phyloP scores from a whole-genome alignment of 306 rosid genomes.

The Trichosanthes truncata region DNA sequence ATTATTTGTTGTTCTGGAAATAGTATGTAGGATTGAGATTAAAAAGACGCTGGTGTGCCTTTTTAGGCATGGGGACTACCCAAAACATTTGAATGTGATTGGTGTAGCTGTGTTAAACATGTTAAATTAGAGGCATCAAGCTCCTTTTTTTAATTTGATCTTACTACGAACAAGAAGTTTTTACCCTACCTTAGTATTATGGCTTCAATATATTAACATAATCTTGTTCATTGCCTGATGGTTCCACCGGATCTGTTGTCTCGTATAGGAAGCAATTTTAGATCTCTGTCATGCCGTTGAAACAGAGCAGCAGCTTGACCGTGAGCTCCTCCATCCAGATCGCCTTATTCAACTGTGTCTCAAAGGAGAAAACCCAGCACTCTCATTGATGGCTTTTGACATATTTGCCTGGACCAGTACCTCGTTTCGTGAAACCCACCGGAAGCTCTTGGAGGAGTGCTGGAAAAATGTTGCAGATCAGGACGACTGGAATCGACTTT shows the following conservation, averaged over 20 bases:
- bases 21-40: background rate
- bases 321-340: constrained; percentile 62
- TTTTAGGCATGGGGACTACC: background rate
- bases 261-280: constrained; percentile 65
- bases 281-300: constrained; percentile 27
- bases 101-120: background rate
- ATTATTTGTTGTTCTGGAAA: background rate
- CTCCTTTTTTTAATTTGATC: background rate
- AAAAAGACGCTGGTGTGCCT: background rate
- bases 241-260: background rate
- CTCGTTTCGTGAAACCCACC: constrained; percentile 51
- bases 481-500: constrained; percentile 65
- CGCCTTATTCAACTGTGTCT: constrained; percentile 70
- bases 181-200: background rate
- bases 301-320: constrained; percentile 43
- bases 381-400: constrained; percentile 55
- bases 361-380: constrained; percentile 39
- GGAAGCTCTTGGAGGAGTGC: constrained; percentile 73
- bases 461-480: constrained; percentile 78
- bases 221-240: background rate
- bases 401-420: constrained; percentile 86
- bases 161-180: background rate
- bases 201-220: background rate
- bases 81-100: background rate
- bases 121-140: background rate